Evolutionary conservation across 257 asterid genomes (phyloP).

Genomic region (Fraxinus anomala): DNA sequence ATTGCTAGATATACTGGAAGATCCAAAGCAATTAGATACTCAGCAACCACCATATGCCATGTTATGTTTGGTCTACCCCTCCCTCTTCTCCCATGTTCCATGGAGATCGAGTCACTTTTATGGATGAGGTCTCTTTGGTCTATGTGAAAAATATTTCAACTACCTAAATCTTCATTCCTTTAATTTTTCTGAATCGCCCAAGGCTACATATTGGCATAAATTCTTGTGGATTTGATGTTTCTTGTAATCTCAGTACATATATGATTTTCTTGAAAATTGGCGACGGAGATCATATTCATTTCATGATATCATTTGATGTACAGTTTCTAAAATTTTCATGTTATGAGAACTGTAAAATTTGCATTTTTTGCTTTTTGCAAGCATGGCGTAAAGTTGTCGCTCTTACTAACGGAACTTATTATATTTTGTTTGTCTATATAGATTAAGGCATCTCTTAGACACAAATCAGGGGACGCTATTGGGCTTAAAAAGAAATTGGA

Average conservation of each 20-base stretch:
- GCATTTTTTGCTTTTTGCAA: background rate
- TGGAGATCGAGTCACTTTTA: background rate
- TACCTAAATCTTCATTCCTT: background rate
- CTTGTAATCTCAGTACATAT: background rate
- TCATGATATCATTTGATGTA: background rate
- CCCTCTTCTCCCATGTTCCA: background rate
- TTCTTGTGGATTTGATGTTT: background rate
- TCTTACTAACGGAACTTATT: slow-evolving; percentile 18
- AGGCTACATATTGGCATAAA: background rate
- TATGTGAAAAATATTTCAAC: background rate
- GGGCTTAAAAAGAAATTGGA: slow-evolving; percentile 49
- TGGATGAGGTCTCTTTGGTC: background rate
- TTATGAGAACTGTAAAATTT: background rate
- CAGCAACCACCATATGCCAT: background rate
- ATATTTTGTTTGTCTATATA: slow-evolving; percentile 25
- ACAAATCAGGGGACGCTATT: slow-evolving; percentile 25
- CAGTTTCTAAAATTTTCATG: background rate
- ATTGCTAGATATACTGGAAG: background rate
- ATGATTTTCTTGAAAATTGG: background rate
- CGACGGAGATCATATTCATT: background rate
- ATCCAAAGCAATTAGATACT: background rate
- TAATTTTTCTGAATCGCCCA: background rate
- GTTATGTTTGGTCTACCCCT: background rate
- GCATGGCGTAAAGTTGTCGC: background rate
- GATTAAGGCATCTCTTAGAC: slow-evolving; percentile 49